Evolutionary conservation across 148 eudicot species (phyloP).

Genomic region (Rhododendron mucronatum): DNA sequence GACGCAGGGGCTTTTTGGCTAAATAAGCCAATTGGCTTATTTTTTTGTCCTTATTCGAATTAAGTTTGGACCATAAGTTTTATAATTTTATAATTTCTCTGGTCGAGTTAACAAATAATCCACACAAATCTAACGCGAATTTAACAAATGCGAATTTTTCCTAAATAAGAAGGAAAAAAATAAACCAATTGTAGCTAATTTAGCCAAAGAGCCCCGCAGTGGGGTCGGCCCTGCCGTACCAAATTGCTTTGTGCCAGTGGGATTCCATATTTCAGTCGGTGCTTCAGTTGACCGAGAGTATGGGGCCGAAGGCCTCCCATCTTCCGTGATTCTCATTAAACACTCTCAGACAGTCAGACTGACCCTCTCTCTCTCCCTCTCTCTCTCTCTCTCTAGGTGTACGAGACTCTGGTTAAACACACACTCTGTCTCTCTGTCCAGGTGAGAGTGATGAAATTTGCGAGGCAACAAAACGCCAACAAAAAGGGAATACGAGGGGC

Average conservation of each 20-base stretch:
- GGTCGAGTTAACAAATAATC: no score
- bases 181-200: no score
- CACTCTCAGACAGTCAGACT: neutral
- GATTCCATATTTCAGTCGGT: conserved; percentile 8
- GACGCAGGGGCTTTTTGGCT: neutral
- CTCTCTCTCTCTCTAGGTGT: neutral
- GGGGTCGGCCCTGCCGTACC: conserved; percentile 4
- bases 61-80: no score
- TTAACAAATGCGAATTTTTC: no score
- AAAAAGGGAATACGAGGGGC: no score
- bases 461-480: no score
- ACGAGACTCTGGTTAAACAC: neutral
- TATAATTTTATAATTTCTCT: no score
- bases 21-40: no score
- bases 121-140: no score
- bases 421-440: neutral
- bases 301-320: neutral
- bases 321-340: neutral
- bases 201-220: no score
- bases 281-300: neutral
- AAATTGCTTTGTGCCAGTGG: conserved; percentile 1
- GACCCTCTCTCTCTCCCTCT: neutral
- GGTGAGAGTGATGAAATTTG: neutral
- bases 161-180: no score
- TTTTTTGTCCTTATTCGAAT: no score